A percentile compares a stretch with the other conserved stretches of the same genome.
Conservation (phyloP, 129 eudicot species). For the Logfia minima region DNA sequence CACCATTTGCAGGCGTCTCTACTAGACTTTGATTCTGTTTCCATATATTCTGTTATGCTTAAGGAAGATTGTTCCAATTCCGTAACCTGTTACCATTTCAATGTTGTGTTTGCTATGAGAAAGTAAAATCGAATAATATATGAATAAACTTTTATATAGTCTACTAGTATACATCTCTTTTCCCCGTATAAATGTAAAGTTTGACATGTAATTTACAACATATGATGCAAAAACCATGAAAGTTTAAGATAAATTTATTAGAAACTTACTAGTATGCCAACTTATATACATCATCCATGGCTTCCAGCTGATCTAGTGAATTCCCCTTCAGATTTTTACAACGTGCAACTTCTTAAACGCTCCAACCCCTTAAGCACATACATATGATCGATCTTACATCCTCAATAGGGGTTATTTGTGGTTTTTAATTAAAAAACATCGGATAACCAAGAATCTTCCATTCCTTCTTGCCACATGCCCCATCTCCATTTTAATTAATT, state of each 20-base stretch:
- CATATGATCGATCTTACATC: constrained; percentile 2
- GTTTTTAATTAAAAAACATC: not conserved
- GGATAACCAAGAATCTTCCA: constrained; percentile 50
- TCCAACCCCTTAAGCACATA: not conserved
- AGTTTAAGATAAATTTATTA: not conserved
- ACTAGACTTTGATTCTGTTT: constrained; percentile 17
- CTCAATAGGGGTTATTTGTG: not conserved
- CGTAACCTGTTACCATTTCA: not conserved
- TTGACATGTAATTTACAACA: not conserved
- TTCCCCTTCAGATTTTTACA: not conserved
- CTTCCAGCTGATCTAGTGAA: not conserved
- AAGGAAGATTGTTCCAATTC: not conserved
- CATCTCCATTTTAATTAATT: constrained; percentile 57
- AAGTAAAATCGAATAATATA: no score
- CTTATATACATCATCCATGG: not conserved
- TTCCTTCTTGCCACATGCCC: constrained; percentile 70
- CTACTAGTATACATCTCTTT: no score
- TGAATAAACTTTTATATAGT: no score
- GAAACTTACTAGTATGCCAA: not conserved
- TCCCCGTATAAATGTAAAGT: no score
- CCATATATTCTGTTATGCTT: no score
- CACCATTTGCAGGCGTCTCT: constrained; percentile 48
- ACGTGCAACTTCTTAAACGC: not conserved
- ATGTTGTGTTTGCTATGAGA: no score
- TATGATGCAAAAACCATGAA: constrained; percentile 12